phyloP scores from a whole-genome alignment of 2,329 filamentous ascomycete genomes.

The Stagonosporopsis rhizophila region DNA sequence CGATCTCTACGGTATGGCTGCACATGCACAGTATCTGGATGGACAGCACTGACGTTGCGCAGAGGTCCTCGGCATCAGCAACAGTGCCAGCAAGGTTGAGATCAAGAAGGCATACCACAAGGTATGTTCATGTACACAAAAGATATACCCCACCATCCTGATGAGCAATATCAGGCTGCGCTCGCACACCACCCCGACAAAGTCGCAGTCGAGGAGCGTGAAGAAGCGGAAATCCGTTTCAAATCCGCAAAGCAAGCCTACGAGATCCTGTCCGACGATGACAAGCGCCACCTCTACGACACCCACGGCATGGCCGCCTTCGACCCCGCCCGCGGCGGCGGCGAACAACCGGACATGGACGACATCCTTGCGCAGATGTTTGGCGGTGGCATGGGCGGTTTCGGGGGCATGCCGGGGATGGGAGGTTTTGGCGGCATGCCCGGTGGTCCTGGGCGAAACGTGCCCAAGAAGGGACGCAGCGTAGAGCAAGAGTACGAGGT shows the following conservation, averaged over 20 bases:
- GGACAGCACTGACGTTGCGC: slow-evolving; percentile 15
- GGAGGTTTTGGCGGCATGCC: slow-evolving; percentile 59
- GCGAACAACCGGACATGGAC: slow-evolving; percentile 78
- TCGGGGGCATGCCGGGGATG: slow-evolving; percentile 72
- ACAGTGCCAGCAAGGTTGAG: slow-evolving; percentile 74
- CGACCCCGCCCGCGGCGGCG: slow-evolving; percentile 74
- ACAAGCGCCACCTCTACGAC: slow-evolving; percentile 92
- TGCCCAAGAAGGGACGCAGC: slow-evolving; percentile 74
- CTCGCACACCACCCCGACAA: slow-evolving; percentile 94
- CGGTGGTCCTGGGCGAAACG: slow-evolving; percentile 55
- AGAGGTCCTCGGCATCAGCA: slow-evolving; percentile 83
- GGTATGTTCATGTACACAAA: slow-evolving; percentile 58
- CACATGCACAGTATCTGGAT: not conserved
- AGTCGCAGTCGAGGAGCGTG: slow-evolving; percentile 83
- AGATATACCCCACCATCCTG: slow-evolving; percentile 7
- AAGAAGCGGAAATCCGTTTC: slow-evolving; percentile 88
- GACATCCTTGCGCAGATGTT: slow-evolving; percentile 96
- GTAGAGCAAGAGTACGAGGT: slow-evolving; percentile 94
- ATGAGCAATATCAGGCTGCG: slow-evolving; percentile 67
- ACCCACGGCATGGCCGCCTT: slow-evolving; percentile 96
- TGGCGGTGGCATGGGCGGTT: slow-evolving; percentile 58
- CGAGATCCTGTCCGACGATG: slow-evolving; percentile 95
- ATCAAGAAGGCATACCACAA: slow-evolving; percentile 98
- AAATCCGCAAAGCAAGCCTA: slow-evolving; percentile 93
- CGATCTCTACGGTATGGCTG: slow-evolving; percentile 63